These are phyloP conservation scores for Arabidopsis arenosa DNA, from an alignment of 345 rosid species.

Conservation along the genomic window DNA sequence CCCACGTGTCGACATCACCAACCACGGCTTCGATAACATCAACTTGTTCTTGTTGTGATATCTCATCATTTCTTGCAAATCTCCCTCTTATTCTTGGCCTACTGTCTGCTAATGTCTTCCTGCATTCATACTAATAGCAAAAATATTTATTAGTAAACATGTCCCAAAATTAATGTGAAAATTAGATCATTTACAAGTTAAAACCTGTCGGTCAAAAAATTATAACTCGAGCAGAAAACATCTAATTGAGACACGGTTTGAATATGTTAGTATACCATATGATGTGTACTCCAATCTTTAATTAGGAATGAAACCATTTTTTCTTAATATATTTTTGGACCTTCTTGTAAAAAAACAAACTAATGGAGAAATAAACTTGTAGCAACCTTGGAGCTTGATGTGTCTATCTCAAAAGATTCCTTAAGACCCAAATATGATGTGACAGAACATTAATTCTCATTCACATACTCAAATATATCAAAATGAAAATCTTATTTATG, in stretches of 20 bases:
- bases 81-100: slow-evolving; percentile 95
- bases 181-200: neutral
- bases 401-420: slow-evolving; percentile 45
- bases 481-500: slow-evolving; percentile 19
- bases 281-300: neutral
- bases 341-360: neutral
- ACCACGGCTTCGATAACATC: slow-evolving; percentile 54
- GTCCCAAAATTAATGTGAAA: neutral
- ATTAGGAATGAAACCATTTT: neutral
- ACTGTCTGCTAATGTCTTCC: slow-evolving; percentile 96
- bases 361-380: slow-evolving; percentile 18
- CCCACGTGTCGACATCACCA: slow-evolving; percentile 73
- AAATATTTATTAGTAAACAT: neutral
- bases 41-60: slow-evolving; percentile 53
- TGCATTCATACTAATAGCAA: slow-evolving; percentile 74
- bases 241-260: neutral
- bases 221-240: slow-evolving; percentile 1
- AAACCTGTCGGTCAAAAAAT: neutral
- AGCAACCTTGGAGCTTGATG: slow-evolving; percentile 40
- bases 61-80: slow-evolving; percentile 88
- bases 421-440: slow-evolving; percentile 36
- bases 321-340: slow-evolving; percentile 8
- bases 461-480: slow-evolving; percentile 31
- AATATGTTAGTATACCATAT: neutral
- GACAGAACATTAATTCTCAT: slow-evolving; percentile 37